Conservation (phyloP, 2,329 filamentous ascomycete genomes). For the Colletotrichum higginsianum region DNA sequence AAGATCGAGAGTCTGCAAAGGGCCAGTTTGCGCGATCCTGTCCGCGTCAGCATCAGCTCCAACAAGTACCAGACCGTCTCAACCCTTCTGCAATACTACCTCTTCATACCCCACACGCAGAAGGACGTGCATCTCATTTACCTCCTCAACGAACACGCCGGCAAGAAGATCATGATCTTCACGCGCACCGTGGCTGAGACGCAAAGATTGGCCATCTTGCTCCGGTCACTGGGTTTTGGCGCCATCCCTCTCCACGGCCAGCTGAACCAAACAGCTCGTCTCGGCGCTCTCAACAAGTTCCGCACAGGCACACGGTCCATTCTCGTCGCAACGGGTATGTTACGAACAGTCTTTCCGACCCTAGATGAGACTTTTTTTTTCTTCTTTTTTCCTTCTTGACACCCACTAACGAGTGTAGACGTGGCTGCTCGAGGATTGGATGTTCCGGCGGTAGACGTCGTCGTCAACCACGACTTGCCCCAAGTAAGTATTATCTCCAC, state of each 20-base stretch:
- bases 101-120: constrained; percentile 87
- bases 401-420: constrained; percentile 60
- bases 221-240: constrained; percentile 87
- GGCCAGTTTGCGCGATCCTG: constrained; percentile 87
- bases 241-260: constrained; percentile 96
- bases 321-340: constrained; percentile 79
- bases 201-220: constrained; percentile 85
- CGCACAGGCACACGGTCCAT: constrained; percentile 85
- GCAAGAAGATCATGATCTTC: constrained; percentile 92
- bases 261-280: constrained; percentile 86
- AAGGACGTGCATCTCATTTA: constrained; percentile 94
- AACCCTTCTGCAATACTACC: constrained; percentile 86
- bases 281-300: constrained; percentile 94
- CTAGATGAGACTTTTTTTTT: neutral
- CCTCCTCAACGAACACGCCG: constrained; percentile 87
- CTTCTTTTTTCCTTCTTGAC: too few relatives aligned
- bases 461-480: constrained; percentile 89
- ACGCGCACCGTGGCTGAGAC: constrained; percentile 93
- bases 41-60: constrained; percentile 84
- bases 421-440: constrained; percentile 94
- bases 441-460: constrained; percentile 90
- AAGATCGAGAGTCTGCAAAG: constrained; percentile 95
- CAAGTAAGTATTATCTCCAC: neutral
- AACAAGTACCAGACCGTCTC: constrained; percentile 94
- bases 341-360: neutral